These are phyloP conservation scores for Quercus glauca DNA, from an alignment of 306 rosid genomes.

Conservation along the genomic window DNA sequence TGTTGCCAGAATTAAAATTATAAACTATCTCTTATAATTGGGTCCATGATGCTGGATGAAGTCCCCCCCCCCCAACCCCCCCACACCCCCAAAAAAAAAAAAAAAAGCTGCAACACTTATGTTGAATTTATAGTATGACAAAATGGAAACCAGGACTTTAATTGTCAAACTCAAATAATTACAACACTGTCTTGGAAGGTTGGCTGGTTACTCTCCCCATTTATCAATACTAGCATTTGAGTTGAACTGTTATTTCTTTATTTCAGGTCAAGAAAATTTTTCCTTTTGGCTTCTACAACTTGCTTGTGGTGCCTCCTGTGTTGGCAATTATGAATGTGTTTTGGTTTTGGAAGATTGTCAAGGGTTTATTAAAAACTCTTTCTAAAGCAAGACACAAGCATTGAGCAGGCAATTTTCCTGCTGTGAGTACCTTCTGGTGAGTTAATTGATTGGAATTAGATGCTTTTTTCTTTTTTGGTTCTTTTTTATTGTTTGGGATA, in stretches of 20 bases:
- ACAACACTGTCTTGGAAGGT: not conserved
- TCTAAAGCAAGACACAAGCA: slow-evolving; percentile 56
- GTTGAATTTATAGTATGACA: not conserved
- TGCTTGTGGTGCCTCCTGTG: slow-evolving; percentile 59
- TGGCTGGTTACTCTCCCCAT: not conserved
- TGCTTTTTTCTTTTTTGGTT: too few relatives aligned
- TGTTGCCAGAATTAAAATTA: too few relatives aligned
- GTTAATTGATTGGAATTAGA: not conserved
- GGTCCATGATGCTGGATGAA: too few relatives aligned
- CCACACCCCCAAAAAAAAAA: too few relatives aligned
- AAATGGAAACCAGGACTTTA: not conserved
- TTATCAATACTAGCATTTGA: not conserved
- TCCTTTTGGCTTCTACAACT: slow-evolving; percentile 70
- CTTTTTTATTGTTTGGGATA: too few relatives aligned
- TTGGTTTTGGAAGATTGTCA: slow-evolving; percentile 95
- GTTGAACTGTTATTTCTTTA: not conserved
- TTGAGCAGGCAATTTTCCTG: slow-evolving; percentile 35
- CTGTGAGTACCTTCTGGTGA: not conserved
- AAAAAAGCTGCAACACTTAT: too few relatives aligned
- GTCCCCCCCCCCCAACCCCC: too few relatives aligned
- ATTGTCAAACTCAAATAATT: not conserved
- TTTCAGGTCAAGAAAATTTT: slow-evolving; percentile 61
- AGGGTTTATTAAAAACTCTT: slow-evolving; percentile 75
- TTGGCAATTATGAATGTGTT: slow-evolving; percentile 59
- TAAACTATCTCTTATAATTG: too few relatives aligned